A percentile compares a stretch with the other conserved stretches of the same genome.
Conservation (phyloP, 2,329 filamentous ascomycete species). For the Coleophoma cylindrospora region DNA sequence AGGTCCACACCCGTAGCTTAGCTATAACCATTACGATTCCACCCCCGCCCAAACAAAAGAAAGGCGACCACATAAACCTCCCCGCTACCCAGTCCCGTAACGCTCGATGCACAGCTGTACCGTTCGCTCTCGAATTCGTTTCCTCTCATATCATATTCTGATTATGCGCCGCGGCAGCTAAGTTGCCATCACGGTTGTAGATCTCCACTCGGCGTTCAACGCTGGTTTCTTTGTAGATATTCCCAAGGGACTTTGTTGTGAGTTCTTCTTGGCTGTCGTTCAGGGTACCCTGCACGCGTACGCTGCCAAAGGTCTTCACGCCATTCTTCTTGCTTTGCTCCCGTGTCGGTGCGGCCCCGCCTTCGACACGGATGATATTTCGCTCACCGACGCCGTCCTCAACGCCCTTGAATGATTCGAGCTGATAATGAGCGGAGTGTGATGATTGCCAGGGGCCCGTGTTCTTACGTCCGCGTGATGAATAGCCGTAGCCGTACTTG, state of each 20-base stretch:
- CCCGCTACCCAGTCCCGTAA: too few relatives aligned
- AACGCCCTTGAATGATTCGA: constrained; percentile 1
- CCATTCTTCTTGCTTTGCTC: not conserved
- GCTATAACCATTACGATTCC: too few relatives aligned
- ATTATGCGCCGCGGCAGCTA: too few relatives aligned
- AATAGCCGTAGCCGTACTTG: not conserved
- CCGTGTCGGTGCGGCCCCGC: not conserved
- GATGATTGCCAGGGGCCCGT: not conserved
- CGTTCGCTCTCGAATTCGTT: too few relatives aligned
- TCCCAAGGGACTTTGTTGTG: not conserved
- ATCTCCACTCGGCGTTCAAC: not conserved
- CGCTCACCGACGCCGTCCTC: not conserved
- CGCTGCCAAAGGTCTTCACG: not conserved
- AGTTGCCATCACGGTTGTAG: not conserved
- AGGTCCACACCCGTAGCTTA: too few relatives aligned
- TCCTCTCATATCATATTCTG: too few relatives aligned
- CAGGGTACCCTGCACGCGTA: not conserved
- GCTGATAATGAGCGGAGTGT: not conserved
- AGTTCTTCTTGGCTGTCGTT: constrained; percentile 1
- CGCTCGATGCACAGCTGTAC: too few relatives aligned
- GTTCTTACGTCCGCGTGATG: not conserved
- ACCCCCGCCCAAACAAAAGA: too few relatives aligned
- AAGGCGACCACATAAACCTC: too few relatives aligned
- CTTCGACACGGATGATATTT: not conserved
- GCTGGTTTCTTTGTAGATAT: constrained; percentile 1